Conservation (phyloP, 2,329 filamentous ascomycete genomes). For the Sarocladiaceae sp. region DNA sequence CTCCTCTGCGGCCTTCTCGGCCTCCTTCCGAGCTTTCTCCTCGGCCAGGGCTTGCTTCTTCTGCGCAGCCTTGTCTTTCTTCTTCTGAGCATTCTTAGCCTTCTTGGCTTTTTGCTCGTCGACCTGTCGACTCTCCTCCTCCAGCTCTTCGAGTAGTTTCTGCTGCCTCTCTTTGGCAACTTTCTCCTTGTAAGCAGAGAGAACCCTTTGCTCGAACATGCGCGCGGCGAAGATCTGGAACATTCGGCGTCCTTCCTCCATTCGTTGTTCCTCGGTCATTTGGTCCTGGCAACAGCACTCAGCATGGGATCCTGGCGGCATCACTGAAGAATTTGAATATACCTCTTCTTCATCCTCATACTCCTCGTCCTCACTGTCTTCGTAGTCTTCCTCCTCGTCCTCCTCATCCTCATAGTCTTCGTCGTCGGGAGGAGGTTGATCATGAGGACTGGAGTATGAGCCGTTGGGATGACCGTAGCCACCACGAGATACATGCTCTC, state of each 20-base stretch:
- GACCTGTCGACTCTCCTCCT: conserved; percentile 73
- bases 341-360: conserved; percentile 72
- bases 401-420: conserved; percentile 66
- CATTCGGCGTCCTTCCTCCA: conserved; percentile 98
- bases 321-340: conserved; percentile 38
- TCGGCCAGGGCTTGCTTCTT: conserved; percentile 88
- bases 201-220: conserved; percentile 97
- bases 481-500: conserved; percentile 49
- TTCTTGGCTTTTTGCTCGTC: conserved; percentile 85
- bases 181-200: conserved; percentile 96
- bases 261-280: conserved; percentile 96
- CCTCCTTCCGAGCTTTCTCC: conserved; percentile 80
- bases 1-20: conserved; percentile 84
- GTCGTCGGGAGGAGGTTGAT: conserved; percentile 70
- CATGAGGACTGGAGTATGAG: conserved; percentile 54
- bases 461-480: conserved; percentile 56
- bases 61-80: conserved; percentile 85
- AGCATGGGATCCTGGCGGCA: conserved; percentile 35
- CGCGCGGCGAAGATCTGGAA: conserved; percentile 98
- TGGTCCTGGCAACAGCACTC: conserved; percentile 63
- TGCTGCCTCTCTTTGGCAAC: conserved; percentile 88
- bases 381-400: conserved; percentile 50
- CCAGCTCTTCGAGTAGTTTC: conserved; percentile 83
- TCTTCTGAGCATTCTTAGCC: conserved; percentile 87
- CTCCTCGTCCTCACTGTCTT: conserved; percentile 57